A percentile compares a stretch with the other conserved stretches of the same genome.
Evolutionary conservation across 345 rosid genomes (phyloP).

Genomic region (Alliaria petiolata): DNA sequence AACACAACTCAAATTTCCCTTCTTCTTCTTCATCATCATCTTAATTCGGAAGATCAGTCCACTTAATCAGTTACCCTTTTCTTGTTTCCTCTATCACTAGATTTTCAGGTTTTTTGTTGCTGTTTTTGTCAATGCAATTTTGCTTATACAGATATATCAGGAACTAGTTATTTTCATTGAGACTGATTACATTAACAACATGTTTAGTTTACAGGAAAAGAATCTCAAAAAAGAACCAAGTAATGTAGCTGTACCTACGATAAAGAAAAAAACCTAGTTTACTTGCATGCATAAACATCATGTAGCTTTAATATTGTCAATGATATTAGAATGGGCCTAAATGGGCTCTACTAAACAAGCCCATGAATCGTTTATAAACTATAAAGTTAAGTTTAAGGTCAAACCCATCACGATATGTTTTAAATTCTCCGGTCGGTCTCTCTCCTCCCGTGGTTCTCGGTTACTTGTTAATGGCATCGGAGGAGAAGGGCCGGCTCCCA

Average conservation of each 20-base stretch:
- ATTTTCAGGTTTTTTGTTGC: neutral
- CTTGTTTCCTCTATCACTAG: neutral
- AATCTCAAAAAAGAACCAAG: too few species aligned
- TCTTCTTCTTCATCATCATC: neutral
- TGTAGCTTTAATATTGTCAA: too few species aligned
- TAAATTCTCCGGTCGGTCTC: neutral
- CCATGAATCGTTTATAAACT: neutral
- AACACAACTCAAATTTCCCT: constrained; percentile 7
- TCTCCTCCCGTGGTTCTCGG: neutral
- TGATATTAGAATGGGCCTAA: too few species aligned
- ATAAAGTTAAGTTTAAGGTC: too few species aligned
- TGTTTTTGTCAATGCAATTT: neutral
- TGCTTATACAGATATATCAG: neutral
- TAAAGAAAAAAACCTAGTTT: too few species aligned
- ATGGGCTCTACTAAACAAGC: neutral
- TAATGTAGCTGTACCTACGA: too few species aligned
- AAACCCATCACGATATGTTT: neutral
- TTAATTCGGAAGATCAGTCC: neutral
- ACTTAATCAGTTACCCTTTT: neutral
- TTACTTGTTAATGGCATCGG: constrained; percentile 5
- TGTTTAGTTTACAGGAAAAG: too few species aligned
- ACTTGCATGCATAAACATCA: too few species aligned
- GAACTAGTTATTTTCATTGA: neutral
- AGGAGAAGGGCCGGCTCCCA: constrained; percentile 1
- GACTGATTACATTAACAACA: neutral